These are phyloP conservation scores for Clavispora carvajalis DNA, from an alignment of 805 yeast genomes.

Conservation along the genomic window DNA sequence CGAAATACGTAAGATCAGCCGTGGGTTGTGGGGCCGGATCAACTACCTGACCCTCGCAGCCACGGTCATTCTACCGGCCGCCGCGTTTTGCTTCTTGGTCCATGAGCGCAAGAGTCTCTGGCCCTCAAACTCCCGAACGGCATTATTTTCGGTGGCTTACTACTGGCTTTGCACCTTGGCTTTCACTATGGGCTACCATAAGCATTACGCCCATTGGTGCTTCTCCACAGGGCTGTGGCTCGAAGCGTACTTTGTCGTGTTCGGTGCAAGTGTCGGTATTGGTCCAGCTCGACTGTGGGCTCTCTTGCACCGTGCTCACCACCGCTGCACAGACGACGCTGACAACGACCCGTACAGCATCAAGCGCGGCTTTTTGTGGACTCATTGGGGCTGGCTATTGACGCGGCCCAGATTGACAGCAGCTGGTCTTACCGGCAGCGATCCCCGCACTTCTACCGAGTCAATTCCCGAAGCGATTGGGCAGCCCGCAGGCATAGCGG, in stretches of 20 bases:
- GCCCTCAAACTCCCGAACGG: slow-evolving; percentile 25
- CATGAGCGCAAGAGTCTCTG: slow-evolving; percentile 17
- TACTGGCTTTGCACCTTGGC: slow-evolving; percentile 34
- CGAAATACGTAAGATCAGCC: slow-evolving; percentile 29
- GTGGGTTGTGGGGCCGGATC: slow-evolving; percentile 32
- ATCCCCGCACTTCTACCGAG: background rate
- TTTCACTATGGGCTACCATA: slow-evolving; percentile 41
- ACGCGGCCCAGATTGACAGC: slow-evolving; percentile 45
- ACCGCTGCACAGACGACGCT: slow-evolving; percentile 75
- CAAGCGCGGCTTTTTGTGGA: slow-evolving; percentile 72
- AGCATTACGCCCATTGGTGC: slow-evolving; percentile 37
- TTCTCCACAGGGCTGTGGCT: slow-evolving; percentile 31
- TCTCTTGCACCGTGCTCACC: slow-evolving; percentile 82
- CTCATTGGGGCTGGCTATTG: slow-evolving; percentile 87
- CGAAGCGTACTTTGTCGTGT: slow-evolving; percentile 46
- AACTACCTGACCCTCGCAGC: slow-evolving; percentile 31
- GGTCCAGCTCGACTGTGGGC: slow-evolving; percentile 81
- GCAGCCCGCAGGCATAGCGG: too few species aligned
- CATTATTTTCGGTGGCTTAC: slow-evolving; percentile 27
- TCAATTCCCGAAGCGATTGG: too few species aligned
- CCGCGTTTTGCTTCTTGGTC: slow-evolving; percentile 24
- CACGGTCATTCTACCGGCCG: slow-evolving; percentile 29
- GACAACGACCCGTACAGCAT: slow-evolving; percentile 85
- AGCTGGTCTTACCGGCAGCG: slow-evolving; percentile 9
- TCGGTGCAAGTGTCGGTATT: slow-evolving; percentile 69